Base-by-base conservation (phyloP, 352 stramenopile genomes). In the Phytophthora sp. region DNA sequence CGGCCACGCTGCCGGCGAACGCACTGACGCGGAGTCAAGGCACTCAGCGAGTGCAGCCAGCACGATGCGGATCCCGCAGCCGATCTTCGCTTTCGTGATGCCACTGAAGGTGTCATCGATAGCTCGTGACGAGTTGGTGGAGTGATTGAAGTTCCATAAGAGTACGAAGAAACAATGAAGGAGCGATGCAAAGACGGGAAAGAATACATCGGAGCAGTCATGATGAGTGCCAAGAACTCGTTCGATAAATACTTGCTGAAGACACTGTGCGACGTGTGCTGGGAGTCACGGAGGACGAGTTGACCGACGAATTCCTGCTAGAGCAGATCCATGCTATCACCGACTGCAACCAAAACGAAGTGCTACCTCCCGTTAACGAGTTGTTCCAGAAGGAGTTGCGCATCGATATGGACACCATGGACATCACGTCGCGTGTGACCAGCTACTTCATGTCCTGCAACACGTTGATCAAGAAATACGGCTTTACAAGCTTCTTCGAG, bases 331-430 rank as follows among this genome's bases (percentile, higher is more conserved):
- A 42, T 4, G 54, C 27, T 2, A 62, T 62, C 4, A 53, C 54
- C n/a, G 54, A 62, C 29, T 54, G 29, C 29, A 54, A 53, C 16
- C 54, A 45, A 30, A 62, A 62, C 21, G 21, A 58, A 27, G 51
- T 47, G 4, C 4, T 58, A 7, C 51, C 33, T 9, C 41, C 54
- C 2, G 39, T 51, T 11, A 51, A 51, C 11, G 24, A 51, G 15
- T n/a, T 49, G 12, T 49, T 49, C 18, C 3, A 1, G 11, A 20
- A 4, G 15, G 12, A 49, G 18, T 30, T 31, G 21, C 29, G 18
- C 3, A 49, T 49, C 20, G 20, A 49, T 1, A 49, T 49, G 41
- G 9, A 30, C 0, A 49, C 29, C 12, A n/a, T 13, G 4, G 26
- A 51, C 16, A 33, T 51, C 15, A 23, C 21, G 24, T 51, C 23